These are phyloP conservation scores for Xylaria bambusicola DNA, from an alignment of 495 filamentous ascomycete species.

Conservation along the genomic window DNA sequence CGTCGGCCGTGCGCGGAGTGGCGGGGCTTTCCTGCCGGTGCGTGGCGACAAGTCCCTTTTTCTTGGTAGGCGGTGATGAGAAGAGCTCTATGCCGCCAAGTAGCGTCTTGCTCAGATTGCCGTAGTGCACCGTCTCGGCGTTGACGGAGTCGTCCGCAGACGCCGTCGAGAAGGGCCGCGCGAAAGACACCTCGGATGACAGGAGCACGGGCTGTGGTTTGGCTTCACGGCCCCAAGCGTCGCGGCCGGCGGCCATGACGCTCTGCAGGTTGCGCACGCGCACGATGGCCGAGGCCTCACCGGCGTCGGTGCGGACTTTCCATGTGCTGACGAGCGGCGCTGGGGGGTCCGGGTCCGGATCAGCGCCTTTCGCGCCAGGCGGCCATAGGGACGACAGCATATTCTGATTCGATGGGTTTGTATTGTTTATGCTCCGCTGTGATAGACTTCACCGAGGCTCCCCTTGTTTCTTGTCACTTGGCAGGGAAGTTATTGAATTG, in stretches of 20 bases:
- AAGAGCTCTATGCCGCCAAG: constrained; percentile 35
- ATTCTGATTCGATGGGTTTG: no score
- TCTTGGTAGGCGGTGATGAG: neutral
- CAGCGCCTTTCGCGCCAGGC: constrained; percentile 14
- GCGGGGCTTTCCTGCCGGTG: neutral
- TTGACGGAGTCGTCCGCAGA: constrained; percentile 50
- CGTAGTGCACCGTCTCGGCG: constrained; percentile 62
- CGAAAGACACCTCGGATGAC: constrained; percentile 52
- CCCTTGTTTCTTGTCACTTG: no score
- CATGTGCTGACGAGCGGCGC: constrained; percentile 38
- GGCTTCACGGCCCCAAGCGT: constrained; percentile 57
- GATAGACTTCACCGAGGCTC: no score
- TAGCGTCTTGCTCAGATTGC: constrained; percentile 57
- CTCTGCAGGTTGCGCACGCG: constrained; percentile 54
- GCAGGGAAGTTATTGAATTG: no score
- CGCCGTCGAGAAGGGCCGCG: constrained; percentile 47
- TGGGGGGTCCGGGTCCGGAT: constrained; percentile 21
- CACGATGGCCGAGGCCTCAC: constrained; percentile 43
- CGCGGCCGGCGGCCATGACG: constrained; percentile 43
- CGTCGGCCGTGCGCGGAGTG: constrained; percentile 24
- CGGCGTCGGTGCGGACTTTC: constrained; percentile 34
- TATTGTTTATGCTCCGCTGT: neutral
- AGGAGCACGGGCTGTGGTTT: constrained; percentile 56
- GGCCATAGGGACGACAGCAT: constrained; percentile 27
- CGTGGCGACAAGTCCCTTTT: neutral